A percentile compares a stretch with the other conserved stretches of the same genome.
These are phyloP conservation scores for Excoecaria agallocha DNA, from an alignment of 345 rosid species.

Conservation along the genomic window DNA sequence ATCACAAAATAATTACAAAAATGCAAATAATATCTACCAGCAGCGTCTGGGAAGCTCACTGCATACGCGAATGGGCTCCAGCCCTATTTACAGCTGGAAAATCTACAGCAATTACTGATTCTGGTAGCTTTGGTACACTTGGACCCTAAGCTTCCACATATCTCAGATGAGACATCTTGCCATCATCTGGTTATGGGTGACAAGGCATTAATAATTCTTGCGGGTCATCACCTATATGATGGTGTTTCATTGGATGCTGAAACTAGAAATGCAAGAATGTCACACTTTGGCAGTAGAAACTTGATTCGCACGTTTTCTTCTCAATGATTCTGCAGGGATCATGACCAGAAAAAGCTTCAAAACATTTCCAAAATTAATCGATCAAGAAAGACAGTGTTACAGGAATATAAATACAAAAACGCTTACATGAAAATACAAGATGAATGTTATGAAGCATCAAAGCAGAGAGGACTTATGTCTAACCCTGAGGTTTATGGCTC, in stretches of 20 bases:
- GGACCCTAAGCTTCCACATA: background rate
- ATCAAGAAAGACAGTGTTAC: background rate
- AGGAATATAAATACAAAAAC: background rate
- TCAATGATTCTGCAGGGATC: constrained; percentile 30
- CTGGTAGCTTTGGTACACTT: background rate
- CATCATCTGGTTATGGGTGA: background rate
- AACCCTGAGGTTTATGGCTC: too few species aligned
- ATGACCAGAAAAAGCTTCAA: background rate
- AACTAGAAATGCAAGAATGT: background rate
- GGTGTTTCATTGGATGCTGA: background rate
- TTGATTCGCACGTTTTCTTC: constrained; percentile 33
- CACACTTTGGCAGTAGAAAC: constrained; percentile 5
- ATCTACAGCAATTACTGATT: background rate
- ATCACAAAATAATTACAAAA: background rate
- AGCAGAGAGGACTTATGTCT: background rate
- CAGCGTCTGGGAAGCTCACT: background rate
- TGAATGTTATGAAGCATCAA: background rate
- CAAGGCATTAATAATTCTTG: background rate
- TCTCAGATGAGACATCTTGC: background rate
- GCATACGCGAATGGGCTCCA: background rate
- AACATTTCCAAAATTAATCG: background rate
- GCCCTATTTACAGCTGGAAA: constrained; percentile 3
- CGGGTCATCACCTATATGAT: background rate
- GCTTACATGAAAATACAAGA: background rate
- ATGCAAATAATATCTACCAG: background rate